Evolutionary conservation across 306 rosid genomes (phyloP).

Genomic region (Rosa chinensis): DNA sequence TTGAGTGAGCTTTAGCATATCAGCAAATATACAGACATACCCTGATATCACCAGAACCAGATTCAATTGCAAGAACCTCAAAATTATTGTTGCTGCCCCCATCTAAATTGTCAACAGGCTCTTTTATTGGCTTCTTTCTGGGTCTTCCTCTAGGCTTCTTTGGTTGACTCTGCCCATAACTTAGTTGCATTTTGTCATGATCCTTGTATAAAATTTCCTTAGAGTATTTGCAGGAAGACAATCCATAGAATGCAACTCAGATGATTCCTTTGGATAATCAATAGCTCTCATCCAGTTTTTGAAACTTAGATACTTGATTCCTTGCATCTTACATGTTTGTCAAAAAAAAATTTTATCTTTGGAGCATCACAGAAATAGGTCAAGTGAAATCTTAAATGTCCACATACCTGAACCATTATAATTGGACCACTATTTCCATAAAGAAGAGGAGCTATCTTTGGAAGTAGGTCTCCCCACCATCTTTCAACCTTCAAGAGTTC

Average conservation of each 20-base stretch:
- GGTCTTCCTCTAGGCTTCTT: conserved; percentile 67
- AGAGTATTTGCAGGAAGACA: conserved; percentile 30
- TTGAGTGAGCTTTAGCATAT: no score
- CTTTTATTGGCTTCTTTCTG: conserved; percentile 29
- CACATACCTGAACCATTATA: conserved; percentile 88
- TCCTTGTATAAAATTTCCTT: conserved; percentile 36
- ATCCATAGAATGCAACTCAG: conserved; percentile 40
- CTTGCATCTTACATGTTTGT: not conserved
- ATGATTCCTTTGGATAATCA: conserved; percentile 45
- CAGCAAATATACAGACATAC: no score
- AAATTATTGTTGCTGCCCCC: conserved; percentile 28
- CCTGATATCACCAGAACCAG: no score
- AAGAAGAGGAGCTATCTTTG: conserved; percentile 68
- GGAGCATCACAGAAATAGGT: conserved; percentile 11
- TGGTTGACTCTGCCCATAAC: conserved; percentile 12
- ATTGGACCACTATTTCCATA: conserved; percentile 82
- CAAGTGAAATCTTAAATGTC: conserved; percentile 6
- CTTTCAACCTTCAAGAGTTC: conserved; percentile 63
- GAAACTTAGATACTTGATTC: no score
- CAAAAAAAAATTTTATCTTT: not conserved
- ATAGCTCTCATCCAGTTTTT: not conserved
- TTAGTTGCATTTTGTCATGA: conserved; percentile 22
- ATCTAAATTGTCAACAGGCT: conserved; percentile 27
- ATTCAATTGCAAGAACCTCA: no score
- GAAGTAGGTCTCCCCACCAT: conserved; percentile 92